A percentile compares a stretch with the other conserved stretches of the same genome.
These are phyloP conservation scores for Trichoderma hamatum DNA, from an alignment of 2,329 filamentous ascomycete genomes.

Conservation along the genomic window DNA sequence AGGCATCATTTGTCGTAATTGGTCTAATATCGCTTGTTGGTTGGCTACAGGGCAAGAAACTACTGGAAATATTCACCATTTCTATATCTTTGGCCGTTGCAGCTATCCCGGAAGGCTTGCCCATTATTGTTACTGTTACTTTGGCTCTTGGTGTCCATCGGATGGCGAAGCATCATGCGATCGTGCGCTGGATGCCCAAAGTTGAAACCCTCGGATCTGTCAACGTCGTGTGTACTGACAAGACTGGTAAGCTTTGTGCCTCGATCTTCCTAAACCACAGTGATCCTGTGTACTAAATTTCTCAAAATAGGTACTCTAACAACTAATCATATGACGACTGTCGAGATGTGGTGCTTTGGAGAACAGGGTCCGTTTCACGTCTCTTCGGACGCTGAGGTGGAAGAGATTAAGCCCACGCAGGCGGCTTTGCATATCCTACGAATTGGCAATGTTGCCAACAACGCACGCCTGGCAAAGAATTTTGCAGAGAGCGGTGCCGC, in stretches of 20 bases:
- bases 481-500: slow-evolving; percentile 72
- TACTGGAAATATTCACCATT: slow-evolving; percentile 96
- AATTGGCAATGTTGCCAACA: slow-evolving; percentile 96
- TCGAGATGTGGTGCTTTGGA: slow-evolving; percentile 95
- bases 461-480: slow-evolving; percentile 76
- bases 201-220: slow-evolving; percentile 98
- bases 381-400: slow-evolving; percentile 56
- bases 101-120: slow-evolving; percentile 92
- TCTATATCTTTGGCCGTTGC: slow-evolving; percentile 95
- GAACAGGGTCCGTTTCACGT: slow-evolving; percentile 56
- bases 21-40: slow-evolving; percentile 90
- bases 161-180: slow-evolving; percentile 94
- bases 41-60: slow-evolving; percentile 82
- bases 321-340: slow-evolving; percentile 97
- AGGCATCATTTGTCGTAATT: slow-evolving; percentile 94
- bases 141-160: slow-evolving; percentile 91
- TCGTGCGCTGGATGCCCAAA: slow-evolving; percentile 92
- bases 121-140: slow-evolving; percentile 98
- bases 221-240: slow-evolving; percentile 99
- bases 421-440: slow-evolving; percentile 81
- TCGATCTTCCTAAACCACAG: background rate
- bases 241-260: slow-evolving; percentile 65
- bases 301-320: slow-evolving; percentile 74
- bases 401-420: slow-evolving; percentile 65
- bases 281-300: background rate